Evolutionary conservation across 78 protist species (phyloP).

Genomic region (Bodo saltans): DNA sequence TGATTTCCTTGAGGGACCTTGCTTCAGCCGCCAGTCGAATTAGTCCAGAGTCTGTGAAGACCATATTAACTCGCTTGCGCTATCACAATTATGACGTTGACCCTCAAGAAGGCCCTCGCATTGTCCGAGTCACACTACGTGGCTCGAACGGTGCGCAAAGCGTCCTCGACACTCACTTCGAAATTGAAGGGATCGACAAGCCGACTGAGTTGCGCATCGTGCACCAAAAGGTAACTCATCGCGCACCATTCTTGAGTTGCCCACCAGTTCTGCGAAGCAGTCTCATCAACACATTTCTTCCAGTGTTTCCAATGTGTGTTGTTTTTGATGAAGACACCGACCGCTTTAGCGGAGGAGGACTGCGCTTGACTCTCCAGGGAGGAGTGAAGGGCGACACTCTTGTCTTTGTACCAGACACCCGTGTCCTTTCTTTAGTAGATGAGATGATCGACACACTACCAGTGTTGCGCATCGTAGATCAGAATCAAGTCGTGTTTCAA

Average conservation of each 20-base stretch:
- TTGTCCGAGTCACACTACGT: neutral
- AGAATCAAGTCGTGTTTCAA: neutral
- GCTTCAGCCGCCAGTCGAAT: too few relatives aligned
- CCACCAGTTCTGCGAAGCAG: neutral
- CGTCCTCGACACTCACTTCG: neutral
- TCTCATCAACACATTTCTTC: neutral
- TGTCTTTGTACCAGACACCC: neutral
- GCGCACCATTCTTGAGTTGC: neutral
- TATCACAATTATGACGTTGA: neutral
- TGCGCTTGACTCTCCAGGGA: neutral
- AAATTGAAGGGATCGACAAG: neutral
- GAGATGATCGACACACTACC: too few relatives aligned
- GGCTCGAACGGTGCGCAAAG: neutral
- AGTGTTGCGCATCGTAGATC: neutral
- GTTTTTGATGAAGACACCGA: neutral
- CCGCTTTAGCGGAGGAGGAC: neutral
- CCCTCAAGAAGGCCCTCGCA: neutral
- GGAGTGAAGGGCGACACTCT: neutral
- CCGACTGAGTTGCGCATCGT: neutral
- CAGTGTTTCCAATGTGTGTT: neutral
- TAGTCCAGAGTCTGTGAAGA: too few relatives aligned
- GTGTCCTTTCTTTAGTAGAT: too few relatives aligned
- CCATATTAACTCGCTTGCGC: neutral
- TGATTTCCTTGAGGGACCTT: too few relatives aligned
- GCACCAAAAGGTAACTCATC: neutral